These are phyloP conservation scores for Scedosporium boydii DNA, from an alignment of 2,329 filamentous ascomycete species.

Conservation along the genomic window DNA sequence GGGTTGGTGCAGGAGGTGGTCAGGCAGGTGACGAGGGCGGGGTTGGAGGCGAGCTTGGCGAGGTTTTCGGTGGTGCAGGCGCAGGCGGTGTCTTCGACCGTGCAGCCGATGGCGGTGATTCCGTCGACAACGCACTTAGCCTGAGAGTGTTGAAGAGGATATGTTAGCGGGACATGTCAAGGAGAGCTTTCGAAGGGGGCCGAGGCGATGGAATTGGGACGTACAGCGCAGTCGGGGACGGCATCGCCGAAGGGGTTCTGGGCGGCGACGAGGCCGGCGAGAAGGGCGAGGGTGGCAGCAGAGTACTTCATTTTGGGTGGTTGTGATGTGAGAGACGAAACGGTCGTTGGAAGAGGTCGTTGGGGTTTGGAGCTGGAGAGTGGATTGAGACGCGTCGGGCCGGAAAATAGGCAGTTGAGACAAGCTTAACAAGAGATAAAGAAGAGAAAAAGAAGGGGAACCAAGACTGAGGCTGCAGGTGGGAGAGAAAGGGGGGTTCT, in stretches of 20 bases:
- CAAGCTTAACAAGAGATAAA: background rate
- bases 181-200: background rate
- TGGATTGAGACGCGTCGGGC: too few relatives aligned
- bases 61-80: conserved; percentile 16
- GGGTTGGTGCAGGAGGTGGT: background rate
- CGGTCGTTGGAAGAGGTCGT: background rate
- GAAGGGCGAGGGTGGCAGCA: conserved; percentile 3
- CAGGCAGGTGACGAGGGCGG: conserved; percentile 3
- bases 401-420: background rate
- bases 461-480: background rate
- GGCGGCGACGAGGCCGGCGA: conserved; percentile 12
- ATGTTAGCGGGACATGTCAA: background rate
- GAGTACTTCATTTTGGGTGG: conserved; percentile 7
- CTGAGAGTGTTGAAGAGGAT: background rate
- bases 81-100: conserved; percentile 17
- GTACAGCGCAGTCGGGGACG: conserved; percentile 5
- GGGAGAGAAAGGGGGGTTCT: background rate
- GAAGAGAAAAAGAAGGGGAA: background rate
- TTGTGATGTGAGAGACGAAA: background rate
- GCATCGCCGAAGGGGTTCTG: conserved; percentile 19
- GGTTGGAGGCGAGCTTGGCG: conserved; percentile 11
- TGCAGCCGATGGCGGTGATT: conserved; percentile 17
- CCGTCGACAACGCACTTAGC: conserved; percentile 16
- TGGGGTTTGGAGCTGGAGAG: background rate
- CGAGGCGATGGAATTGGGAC: background rate